Base-by-base conservation (phyloP, 306 rosid genomes). In the Rosa rugosa region DNA sequence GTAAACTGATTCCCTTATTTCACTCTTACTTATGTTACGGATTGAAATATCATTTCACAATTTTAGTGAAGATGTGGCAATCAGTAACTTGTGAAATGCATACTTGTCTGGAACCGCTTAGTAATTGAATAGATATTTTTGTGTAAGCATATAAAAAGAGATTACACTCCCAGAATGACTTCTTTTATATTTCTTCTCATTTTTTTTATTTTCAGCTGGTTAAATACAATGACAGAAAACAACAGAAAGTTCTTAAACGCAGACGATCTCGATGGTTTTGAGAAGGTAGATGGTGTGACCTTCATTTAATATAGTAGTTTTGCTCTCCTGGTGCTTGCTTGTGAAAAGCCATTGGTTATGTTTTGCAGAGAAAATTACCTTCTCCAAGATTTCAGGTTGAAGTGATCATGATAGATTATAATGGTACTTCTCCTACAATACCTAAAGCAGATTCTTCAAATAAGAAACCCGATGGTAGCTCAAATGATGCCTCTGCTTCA, bases 381-480 rank as follows among this genome's bases (percentile, higher is more conserved):
- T 73, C 91, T 71, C 99, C 97, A 69, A 95, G 97, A 80, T 90
- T 95, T 67, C 89, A 85, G 81, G 91, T 95, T 49, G 98, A 95
- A 83, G 81, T 93, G 83, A 91, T 95, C 87, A 85, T 92, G 97
- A 77, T 93, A 75, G 98, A 93, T 86, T 89, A 86, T 62, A 40
- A 86, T 62, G 98, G 89, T 76, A 77, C 86, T 79, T 70, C 84
- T 25, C 90, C 88, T 31, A 40, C 85, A 71, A 76, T 72, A 45
- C 82, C 86, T 44, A 87, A 82, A 70, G 80, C 84, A 40, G 83
- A 84, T 77, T 82, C 90, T 45, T 5, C 87, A 68, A 46, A 71
- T 83, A 83, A 86, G 74, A 88, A 78, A 86, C 77, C 97, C 44
- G 83, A 77, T 59, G 68, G 86, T 71, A 84, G 80, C 81, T 73